Conservation (phyloP, 495 filamentous ascomycete species). For the Penicillium simplicissimum region DNA sequence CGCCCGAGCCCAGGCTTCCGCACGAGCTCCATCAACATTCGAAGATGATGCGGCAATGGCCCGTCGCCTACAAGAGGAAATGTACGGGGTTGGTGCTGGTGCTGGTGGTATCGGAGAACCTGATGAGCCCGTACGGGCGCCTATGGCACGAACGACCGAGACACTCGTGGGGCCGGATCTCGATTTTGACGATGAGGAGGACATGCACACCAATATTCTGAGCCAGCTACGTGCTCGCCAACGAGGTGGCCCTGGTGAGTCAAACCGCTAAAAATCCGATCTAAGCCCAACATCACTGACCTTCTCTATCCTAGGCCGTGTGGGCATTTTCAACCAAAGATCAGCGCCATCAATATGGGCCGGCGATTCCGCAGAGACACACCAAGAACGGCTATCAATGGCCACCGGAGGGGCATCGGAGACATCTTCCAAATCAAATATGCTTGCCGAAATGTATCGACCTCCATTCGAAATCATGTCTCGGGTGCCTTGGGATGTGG, state of each 20-base stretch:
- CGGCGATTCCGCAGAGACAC: constrained; percentile 49
- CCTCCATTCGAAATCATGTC: constrained; percentile 89
- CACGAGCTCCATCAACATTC: constrained; percentile 32
- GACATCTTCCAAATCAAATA: constrained; percentile 64
- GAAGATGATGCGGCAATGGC: constrained; percentile 97
- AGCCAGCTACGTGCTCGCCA: constrained; percentile 64
- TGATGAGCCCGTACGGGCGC: constrained; percentile 76
- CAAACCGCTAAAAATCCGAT: neutral
- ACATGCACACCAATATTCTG: constrained; percentile 62
- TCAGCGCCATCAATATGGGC: constrained; percentile 74
- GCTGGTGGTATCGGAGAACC: constrained; percentile 30
- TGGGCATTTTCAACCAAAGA: constrained; percentile 85
- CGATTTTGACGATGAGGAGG: constrained; percentile 58
- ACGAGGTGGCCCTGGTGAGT: constrained; percentile 43
- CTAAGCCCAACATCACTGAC: constrained; percentile 10
- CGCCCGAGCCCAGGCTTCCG: constrained; percentile 12
- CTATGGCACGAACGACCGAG: constrained; percentile 88
- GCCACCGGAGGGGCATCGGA: constrained; percentile 76
- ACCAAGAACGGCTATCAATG: constrained; percentile 53
- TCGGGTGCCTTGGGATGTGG: constrained; percentile 71
- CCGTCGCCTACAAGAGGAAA: constrained; percentile 83
- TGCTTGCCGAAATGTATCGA: constrained; percentile 86
- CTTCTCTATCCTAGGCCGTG: constrained; percentile 41
- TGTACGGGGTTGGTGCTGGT: constrained; percentile 60
- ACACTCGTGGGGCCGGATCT: constrained; percentile 76